Conservation (phyloP, 2,329 filamentous ascomycete species). For the Trichophyton schoenleinii region DNA sequence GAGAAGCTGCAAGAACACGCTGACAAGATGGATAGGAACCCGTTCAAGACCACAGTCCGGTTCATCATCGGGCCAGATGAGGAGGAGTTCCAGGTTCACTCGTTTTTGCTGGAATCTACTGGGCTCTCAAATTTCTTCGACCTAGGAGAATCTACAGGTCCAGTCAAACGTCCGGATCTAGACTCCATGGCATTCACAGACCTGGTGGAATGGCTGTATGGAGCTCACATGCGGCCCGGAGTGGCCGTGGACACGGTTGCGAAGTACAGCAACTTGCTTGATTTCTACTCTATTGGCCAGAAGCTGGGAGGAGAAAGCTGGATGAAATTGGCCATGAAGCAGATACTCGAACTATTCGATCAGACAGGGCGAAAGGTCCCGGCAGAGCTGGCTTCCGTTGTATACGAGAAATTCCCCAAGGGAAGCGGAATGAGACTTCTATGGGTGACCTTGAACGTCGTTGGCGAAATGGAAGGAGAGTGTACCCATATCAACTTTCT, state of each 20-base stretch:
- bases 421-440: neutral
- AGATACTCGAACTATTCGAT: neutral
- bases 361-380: neutral
- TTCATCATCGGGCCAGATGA: constrained; percentile 5
- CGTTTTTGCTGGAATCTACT: neutral
- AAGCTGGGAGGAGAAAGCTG: neutral
- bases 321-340: neutral
- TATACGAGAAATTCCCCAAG: neutral
- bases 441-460: neutral
- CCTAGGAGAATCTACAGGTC: neutral
- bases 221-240: neutral
- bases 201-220: constrained; percentile 7
- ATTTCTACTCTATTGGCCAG: constrained; percentile 6
- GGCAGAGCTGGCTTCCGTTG: neutral
- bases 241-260: neutral
- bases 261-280: neutral
- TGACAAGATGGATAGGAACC: neutral
- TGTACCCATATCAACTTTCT: neutral
- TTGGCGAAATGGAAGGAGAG: neutral
- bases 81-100: constrained; percentile 7
- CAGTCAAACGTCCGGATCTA: constrained; percentile 2
- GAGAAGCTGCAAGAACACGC: neutral
- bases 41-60: neutral
- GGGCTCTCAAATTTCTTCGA: neutral
- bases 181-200: constrained; percentile 3